A percentile compares a stretch with the other conserved stretches of the same genome.
These are phyloP conservation scores for Microstegium vimineum DNA, from an alignment of 176 grass and related monocot species.

Conservation along the genomic window DNA sequence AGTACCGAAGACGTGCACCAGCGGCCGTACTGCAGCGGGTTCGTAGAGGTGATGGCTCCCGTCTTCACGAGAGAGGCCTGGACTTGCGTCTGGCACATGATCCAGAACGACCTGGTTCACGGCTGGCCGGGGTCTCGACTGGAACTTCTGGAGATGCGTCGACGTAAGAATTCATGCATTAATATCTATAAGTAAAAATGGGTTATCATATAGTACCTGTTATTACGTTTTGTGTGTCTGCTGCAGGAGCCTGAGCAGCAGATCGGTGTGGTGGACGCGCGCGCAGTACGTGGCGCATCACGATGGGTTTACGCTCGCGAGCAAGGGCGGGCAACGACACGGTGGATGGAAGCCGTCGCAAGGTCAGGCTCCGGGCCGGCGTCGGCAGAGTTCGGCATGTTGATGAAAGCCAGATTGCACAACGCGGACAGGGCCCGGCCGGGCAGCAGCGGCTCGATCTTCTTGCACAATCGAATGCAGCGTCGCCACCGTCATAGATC, in stretches of 20 bases:
- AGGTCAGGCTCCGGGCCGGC: neutral
- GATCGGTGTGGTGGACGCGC: conserved; percentile 16
- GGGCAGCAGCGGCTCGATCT: neutral
- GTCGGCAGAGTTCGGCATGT: neutral
- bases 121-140: conserved; percentile 30
- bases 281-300: conserved; percentile 30
- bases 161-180: too few relatives aligned
- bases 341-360: neutral
- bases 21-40: conserved; percentile 32
- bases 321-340: neutral
- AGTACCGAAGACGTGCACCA: neutral
- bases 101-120: conserved; percentile 36
- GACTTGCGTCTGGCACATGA: conserved; percentile 48
- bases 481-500: neutral
- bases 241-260: conserved; percentile 10
- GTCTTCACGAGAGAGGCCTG: conserved; percentile 37
- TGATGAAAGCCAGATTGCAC: neutral
- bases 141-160: conserved; percentile 39
- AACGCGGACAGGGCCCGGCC: neutral
- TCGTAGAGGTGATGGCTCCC: conserved; percentile 40
- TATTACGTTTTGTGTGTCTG: too few relatives aligned
- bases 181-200: neutral
- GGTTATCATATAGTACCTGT: too few relatives aligned
- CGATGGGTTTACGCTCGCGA: neutral
- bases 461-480: neutral